Base-by-base conservation (phyloP, 2,329 filamentous ascomycete species). In the Nannizziopsis arthrosporioides region DNA sequence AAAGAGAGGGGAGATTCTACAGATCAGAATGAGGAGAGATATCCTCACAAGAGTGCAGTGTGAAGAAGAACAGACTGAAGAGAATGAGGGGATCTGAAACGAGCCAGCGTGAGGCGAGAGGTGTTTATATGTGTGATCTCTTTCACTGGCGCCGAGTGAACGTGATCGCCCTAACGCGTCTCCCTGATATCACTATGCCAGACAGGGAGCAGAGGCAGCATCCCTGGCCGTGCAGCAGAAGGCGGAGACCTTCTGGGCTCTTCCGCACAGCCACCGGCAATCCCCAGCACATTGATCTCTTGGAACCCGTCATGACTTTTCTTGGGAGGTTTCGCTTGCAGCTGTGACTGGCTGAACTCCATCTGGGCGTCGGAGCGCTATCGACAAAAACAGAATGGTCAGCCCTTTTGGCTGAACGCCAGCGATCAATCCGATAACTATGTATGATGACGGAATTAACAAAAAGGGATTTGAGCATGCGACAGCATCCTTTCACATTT, bases 381-480 rank as follows among this genome's bases (percentile, higher is more conserved):
- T 38, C 44, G 44, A 30, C 44, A 2, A 34, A 46, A 15, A 37
- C 36, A 46, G 44, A 6, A 40, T 46, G 36, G 44, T 34, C 14
- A 19, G 19, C 3, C 15, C 10, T 9, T 12, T 18, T 17, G 14
- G 17, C 11, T 27, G 10, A n/a, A n/a, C 12, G 34, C 31, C 30
- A 36, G 22, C 38, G 22, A 37, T 42, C 44, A 47, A 47, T 47
- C 44, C 17, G 19, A n/a, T 11, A 27, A 15, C 10, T 19, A n/a
- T 42, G 39, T 36, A 27, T 14, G 31, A 42, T 42, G 45, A 42
- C 38, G 45, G 37, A 37, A 19, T 27, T 14, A 1, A 22, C 10
- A 31, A 11, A 11, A 46, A 45, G 37, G 18, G 3, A 37, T 22
- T 46, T 45, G 45, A 48, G 45, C 45, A 48, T 48, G 45, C 45